Evolutionary conservation across 1,284 basidiomycete genomes (phyloP), one percentile per base, ranked within the genome.

Genomic region (Ceratobasidium sp.): DNA sequence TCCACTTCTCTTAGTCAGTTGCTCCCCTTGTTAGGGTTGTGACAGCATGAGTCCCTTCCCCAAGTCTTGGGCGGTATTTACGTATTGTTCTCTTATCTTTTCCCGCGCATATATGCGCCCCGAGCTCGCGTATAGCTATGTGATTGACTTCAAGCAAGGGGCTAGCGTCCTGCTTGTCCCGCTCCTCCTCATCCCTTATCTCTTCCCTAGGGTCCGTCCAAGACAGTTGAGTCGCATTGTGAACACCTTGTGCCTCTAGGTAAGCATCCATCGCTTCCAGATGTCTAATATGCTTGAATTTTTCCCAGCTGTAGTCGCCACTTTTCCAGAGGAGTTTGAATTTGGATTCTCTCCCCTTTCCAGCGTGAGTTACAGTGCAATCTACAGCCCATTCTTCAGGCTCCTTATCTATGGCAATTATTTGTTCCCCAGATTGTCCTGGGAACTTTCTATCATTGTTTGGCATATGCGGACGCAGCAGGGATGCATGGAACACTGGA

Each of bases 271-370:
- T 64, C 0, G 81, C 82, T 1, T 81, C 77, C 4, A 84, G 77
- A 10, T 83, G 79, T 64, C 28, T 67, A 1, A 64, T 64, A 6
- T 38, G 12, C 20, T 44, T 17, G 15, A 42, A 83, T 83, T 0
- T 82, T 81, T n/a, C 78, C 85, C 86, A 86, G 0, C 82, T 84
- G 0, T 61, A 57, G 75, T 87, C 85, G 0, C 86, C 86, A 0
- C 82, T 54, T 13, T 80, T 81, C 84, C 86, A 88, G 20, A 78
- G 59, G 0, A 87, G 80, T 20, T 85, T 78, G 71, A 86, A 87
- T 2, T 81, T 15, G 0, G 83, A 57, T 0, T 77, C 52, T 0
- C 65, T 56, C 0, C 82, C 83, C 26, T 80, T 78, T 38, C 85
- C 84, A 0, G 71, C 38, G 68, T 87, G 86, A 0, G 78, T 59